These are phyloP conservation scores for Pseudogymnoascus sp. DNA, from an alignment of 2,329 filamentous ascomycete species.

Conservation along the genomic window DNA sequence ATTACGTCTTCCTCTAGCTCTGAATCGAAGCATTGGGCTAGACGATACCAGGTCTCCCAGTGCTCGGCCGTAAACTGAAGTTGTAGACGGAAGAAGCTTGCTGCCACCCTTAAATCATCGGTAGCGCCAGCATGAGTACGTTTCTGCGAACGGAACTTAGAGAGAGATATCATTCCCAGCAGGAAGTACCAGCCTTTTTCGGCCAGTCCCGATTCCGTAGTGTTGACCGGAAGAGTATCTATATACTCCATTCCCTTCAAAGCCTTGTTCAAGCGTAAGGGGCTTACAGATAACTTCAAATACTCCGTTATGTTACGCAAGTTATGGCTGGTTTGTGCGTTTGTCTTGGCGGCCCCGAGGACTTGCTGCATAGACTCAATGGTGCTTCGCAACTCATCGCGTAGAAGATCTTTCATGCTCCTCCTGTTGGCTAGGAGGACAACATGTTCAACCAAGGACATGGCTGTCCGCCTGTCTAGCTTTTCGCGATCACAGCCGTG, in stretches of 20 bases:
- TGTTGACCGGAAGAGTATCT: slow-evolving; percentile 60
- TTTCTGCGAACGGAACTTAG: slow-evolving; percentile 54
- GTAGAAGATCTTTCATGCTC: slow-evolving; percentile 82
- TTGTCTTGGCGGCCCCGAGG: slow-evolving; percentile 69
- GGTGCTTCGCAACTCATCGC: slow-evolving; percentile 79
- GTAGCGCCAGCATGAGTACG: slow-evolving; percentile 27
- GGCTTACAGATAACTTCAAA: slow-evolving; percentile 76
- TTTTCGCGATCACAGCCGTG: slow-evolving; percentile 72
- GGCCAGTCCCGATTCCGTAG: slow-evolving; percentile 62
- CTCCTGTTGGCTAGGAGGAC: slow-evolving; percentile 73
- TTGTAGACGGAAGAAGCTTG: slow-evolving; percentile 30
- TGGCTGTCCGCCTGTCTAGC: slow-evolving; percentile 70
- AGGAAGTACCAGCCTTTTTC: slow-evolving; percentile 87
- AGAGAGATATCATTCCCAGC: slow-evolving; percentile 78
- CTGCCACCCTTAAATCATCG: slow-evolving; percentile 30
- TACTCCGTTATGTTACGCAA: slow-evolving; percentile 73
- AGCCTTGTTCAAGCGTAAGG: slow-evolving; percentile 69
- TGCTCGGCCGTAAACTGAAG: slow-evolving; percentile 28
- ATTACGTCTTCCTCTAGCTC: slow-evolving; percentile 33
- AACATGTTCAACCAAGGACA: slow-evolving; percentile 75
- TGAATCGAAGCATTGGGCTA: slow-evolving; percentile 32
- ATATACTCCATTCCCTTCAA: slow-evolving; percentile 69
- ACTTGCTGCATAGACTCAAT: slow-evolving; percentile 91
- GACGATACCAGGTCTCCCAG: slow-evolving; percentile 35
- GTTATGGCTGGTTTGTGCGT: slow-evolving; percentile 78